phyloP scores from a whole-genome alignment of 2,329 filamentous ascomycete species.

The Kalmusia sp. region DNA sequence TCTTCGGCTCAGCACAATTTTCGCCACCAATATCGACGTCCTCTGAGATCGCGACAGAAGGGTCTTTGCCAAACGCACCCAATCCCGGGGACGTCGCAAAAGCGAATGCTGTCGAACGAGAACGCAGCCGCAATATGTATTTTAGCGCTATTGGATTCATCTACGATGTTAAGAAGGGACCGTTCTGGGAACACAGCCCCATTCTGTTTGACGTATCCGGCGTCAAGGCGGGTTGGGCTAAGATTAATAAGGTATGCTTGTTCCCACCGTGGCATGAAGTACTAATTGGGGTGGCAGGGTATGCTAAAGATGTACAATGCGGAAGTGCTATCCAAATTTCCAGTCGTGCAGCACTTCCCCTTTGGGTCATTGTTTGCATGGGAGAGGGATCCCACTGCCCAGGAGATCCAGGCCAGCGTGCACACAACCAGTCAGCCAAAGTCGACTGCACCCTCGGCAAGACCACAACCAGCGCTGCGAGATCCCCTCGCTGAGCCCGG shows the following conservation, averaged over 20 bases:
- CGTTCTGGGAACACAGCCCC: conserved; percentile 93
- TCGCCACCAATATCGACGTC: conserved; percentile 71
- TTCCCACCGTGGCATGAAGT: neutral
- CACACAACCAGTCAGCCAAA: conserved; percentile 47
- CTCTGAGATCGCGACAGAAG: conserved; percentile 73
- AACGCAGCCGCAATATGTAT: conserved; percentile 69
- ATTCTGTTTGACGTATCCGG: conserved; percentile 95
- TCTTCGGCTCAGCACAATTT: conserved; percentile 92
- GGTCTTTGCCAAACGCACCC: conserved; percentile 73
- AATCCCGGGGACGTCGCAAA: conserved; percentile 71
- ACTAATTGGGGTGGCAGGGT: conserved; percentile 60
- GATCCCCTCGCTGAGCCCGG: conserved; percentile 31
- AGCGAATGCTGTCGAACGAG: conserved; percentile 47
- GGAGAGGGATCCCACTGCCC: conserved; percentile 53
- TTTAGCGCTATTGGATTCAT: conserved; percentile 97
- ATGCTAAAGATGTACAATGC: conserved; percentile 99
- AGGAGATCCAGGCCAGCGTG: conserved; percentile 36
- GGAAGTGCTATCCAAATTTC: conserved; percentile 95
- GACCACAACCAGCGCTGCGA: conserved; percentile 30
- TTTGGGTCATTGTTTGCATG: conserved; percentile 59
- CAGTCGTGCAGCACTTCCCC: conserved; percentile 91
- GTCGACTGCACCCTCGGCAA: conserved; percentile 22
- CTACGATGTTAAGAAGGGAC: conserved; percentile 93
- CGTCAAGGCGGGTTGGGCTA: conserved; percentile 88
- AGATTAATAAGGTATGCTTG: conserved; percentile 74